These are phyloP conservation scores for Populus nigra DNA, from an alignment of 345 rosid genomes.

Conservation along the genomic window DNA sequence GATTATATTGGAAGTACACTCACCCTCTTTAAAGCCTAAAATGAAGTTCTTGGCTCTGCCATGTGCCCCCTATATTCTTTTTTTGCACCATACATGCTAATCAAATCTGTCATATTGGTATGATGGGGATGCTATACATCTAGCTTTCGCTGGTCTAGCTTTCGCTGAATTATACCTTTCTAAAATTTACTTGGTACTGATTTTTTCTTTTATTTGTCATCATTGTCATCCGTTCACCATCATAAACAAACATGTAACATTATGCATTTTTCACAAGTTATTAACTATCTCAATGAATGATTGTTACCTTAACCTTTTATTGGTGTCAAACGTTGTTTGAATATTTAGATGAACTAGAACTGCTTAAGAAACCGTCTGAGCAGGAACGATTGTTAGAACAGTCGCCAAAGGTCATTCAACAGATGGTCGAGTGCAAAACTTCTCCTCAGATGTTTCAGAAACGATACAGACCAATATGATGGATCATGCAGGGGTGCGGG, in stretches of 20 bases:
- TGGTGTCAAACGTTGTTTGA: constrained; percentile 16
- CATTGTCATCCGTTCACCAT: not conserved
- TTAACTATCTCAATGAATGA: not conserved
- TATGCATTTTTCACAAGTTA: not conserved
- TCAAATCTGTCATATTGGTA: not conserved
- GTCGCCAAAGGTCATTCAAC: constrained; percentile 14
- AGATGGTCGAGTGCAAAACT: constrained; percentile 1
- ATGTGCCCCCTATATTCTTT: not conserved
- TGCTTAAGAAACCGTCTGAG: constrained; percentile 27
- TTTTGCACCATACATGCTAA: not conserved
- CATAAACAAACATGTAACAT: not conserved
- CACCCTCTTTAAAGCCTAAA: not conserved
- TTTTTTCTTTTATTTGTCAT: not conserved
- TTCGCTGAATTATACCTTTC: not conserved
- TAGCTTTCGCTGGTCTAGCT: too few relatives aligned
- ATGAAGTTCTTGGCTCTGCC: not conserved
- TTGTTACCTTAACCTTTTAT: constrained; percentile 19
- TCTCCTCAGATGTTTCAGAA: not conserved
- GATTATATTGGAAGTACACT: not conserved
- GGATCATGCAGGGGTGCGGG: not conserved
- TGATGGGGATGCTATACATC: not conserved
- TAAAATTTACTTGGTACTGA: not conserved
- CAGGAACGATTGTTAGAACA: constrained; percentile 19
- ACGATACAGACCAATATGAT: not conserved
- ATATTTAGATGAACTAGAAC: constrained; percentile 19